Percentiles rank a stretch among this genome's conserved stretches.
phyloP scores from a whole-genome alignment of 2,329 filamentous ascomycete genomes.

The Emmonsia crescens region DNA sequence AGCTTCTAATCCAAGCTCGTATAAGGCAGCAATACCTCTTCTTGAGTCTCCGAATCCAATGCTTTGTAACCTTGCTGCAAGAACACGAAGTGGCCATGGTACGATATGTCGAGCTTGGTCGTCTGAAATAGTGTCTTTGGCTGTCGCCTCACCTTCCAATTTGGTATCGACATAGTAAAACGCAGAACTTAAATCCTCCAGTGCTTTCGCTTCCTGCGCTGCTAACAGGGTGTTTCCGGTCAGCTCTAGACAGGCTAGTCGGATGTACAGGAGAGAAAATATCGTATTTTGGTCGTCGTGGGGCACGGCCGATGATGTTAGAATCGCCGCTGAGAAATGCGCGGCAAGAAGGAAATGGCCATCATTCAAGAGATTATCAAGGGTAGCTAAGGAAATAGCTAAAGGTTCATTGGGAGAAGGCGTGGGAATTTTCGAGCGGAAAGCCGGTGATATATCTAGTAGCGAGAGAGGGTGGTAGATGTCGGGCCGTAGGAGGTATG shows the following conservation, averaged over 20 bases:
- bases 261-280: conserved; percentile 67
- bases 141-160: conserved; percentile 31
- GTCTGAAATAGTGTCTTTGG: conserved; percentile 50
- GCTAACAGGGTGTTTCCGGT: conserved; percentile 62
- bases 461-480: conserved; percentile 73
- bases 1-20: conserved; percentile 74
- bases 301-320: conserved; percentile 32
- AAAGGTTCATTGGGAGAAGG: conserved; percentile 51
- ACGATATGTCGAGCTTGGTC: conserved; percentile 50
- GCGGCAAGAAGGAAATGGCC: conserved; percentile 77
- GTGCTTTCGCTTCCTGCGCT: conserved; percentile 50
- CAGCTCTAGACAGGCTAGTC: conserved; percentile 70
- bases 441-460: conserved; percentile 49
- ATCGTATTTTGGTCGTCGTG: conserved; percentile 52
- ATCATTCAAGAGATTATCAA: conserved; percentile 55
- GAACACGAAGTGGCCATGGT: conserved; percentile 76
- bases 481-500: conserved; percentile 65
- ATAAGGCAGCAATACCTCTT: conserved; percentile 78
- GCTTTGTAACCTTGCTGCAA: conserved; percentile 73
- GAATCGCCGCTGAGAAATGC: conserved; percentile 32
- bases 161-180: conserved; percentile 35
- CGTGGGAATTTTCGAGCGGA: conserved; percentile 57
- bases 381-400: conserved; percentile 25
- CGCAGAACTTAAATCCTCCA: conserved; percentile 52
- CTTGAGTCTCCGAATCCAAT: conserved; percentile 77